Evolutionary conservation across 495 filamentous ascomycete species (phyloP).

Genomic region (Podospora fimiseda): DNA sequence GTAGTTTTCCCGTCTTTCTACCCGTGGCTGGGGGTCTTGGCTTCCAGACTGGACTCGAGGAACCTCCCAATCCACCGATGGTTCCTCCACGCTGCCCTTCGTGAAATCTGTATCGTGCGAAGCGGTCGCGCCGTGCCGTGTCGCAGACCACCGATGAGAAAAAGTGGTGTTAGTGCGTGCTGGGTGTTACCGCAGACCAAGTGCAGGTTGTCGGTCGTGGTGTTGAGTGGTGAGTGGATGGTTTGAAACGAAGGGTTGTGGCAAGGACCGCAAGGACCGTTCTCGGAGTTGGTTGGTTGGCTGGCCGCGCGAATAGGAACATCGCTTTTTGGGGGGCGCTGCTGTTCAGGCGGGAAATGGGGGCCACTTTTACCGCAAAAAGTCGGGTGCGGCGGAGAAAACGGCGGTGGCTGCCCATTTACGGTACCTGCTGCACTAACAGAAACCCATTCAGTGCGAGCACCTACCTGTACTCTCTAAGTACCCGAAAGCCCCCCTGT

Average conservation of each 20-base stretch:
- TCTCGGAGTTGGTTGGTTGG: conserved; percentile 31
- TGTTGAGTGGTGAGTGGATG: conserved; percentile 18
- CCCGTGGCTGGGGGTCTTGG: not conserved
- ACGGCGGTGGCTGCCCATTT: not conserved
- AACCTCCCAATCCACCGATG: no score
- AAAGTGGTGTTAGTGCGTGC: not conserved
- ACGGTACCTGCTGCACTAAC: no score
- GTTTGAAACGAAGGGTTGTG: conserved; percentile 28
- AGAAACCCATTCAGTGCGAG: no score
- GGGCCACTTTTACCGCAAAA: conserved; percentile 1
- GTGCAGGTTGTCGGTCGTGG: conserved; percentile 9
- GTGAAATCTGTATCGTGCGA: no score
- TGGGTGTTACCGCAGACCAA: not conserved
- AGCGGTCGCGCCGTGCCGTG: no score
- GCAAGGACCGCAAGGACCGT: conserved; percentile 28
- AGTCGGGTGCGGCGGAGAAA: not conserved
- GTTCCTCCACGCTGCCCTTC: no score
- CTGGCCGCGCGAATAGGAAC: conserved; percentile 15
- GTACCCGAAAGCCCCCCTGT: no score
- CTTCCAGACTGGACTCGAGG: not conserved
- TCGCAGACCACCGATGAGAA: not conserved
- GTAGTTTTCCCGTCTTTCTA: not conserved
- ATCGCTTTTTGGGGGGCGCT: conserved; percentile 6
- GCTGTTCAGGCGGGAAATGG: conserved; percentile 7
- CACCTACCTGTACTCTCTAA: no score